phyloP scores from a whole-genome alignment of 2,329 filamentous ascomycete genomes.

The Paecilomyces variotii region DNA sequence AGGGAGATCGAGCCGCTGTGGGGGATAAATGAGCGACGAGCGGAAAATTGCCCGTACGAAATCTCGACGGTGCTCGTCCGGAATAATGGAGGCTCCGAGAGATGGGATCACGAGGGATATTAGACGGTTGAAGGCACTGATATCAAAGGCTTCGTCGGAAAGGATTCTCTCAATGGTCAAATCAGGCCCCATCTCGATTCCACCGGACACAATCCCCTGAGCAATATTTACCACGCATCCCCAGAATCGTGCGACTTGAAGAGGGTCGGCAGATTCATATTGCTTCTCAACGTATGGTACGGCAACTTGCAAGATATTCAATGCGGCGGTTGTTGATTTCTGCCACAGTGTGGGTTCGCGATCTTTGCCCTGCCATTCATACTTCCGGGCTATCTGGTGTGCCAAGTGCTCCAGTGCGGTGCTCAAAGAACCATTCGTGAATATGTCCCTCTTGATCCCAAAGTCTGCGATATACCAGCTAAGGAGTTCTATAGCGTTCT shows the following conservation, averaged over 20 bases:
- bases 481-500: slow-evolving; percentile 66
- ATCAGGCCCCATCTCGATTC: slow-evolving; percentile 43
- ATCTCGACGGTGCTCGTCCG: slow-evolving; percentile 57
- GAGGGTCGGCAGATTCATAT: slow-evolving; percentile 18
- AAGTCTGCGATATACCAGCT: slow-evolving; percentile 33
- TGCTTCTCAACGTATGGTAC: slow-evolving; percentile 52
- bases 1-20: slow-evolving; percentile 55
- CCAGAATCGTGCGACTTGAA: slow-evolving; percentile 58
- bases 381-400: slow-evolving; percentile 69
- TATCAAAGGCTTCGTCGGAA: slow-evolving; percentile 74
- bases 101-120: slow-evolving; percentile 61
- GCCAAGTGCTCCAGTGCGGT: slow-evolving; percentile 59
- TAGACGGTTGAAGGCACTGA: slow-evolving; percentile 61
- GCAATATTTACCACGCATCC: slow-evolving; percentile 55
- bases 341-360: slow-evolving; percentile 70
- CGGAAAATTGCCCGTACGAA: slow-evolving; percentile 73
- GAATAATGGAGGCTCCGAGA: slow-evolving; percentile 58
- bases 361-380: slow-evolving; percentile 64
- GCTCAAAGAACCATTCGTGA: slow-evolving; percentile 58
- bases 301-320: slow-evolving; percentile 60
- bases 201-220: slow-evolving; percentile 62
- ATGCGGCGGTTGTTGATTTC: slow-evolving; percentile 62
- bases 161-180: slow-evolving; percentile 41
- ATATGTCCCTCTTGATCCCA: slow-evolving; percentile 56
- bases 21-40: slow-evolving; percentile 70